These are phyloP conservation scores for Tulasnella sp. DNA, from an alignment of 768 basidiomycete genomes.

Conservation along the genomic window DNA sequence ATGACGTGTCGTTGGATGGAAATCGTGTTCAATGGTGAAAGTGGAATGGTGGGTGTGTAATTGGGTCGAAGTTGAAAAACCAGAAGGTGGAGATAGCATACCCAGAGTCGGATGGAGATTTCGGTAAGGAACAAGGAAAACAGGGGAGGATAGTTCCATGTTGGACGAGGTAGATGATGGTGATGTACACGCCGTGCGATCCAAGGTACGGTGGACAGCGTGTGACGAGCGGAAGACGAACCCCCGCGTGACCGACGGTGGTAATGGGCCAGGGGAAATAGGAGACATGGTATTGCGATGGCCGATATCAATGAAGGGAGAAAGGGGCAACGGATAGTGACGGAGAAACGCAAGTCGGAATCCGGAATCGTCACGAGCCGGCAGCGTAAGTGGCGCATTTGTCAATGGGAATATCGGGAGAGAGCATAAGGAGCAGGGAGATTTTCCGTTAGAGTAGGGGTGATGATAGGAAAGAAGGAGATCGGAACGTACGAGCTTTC, in stretches of 20 bases:
- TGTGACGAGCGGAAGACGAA: neutral
- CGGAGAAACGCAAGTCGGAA: neutral
- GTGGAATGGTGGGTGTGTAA: neutral
- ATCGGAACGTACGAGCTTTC: slow-evolving; percentile 15
- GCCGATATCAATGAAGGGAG: neutral
- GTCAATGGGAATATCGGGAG: neutral
- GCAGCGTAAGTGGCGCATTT: neutral
- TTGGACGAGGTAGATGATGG: too few relatives aligned
- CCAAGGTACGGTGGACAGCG: neutral
- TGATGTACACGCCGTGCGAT: too few relatives aligned
- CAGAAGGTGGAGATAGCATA: too few relatives aligned
- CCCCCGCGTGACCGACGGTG: neutral
- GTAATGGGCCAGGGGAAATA: neutral
- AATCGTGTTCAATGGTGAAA: neutral
- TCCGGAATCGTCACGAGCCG: neutral
- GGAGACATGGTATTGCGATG: neutral
- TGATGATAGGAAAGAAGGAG: neutral
- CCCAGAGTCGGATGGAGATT: too few relatives aligned
- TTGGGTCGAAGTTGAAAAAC: too few relatives aligned
- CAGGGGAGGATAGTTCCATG: too few relatives aligned
- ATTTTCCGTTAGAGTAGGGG: neutral
- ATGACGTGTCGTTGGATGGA: neutral
- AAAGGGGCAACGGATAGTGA: neutral
- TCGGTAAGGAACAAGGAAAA: too few relatives aligned
- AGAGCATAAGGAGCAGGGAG: neutral